These are phyloP conservation scores for Fistulifera pelliculosa DNA, from an alignment of 108 stramenopile genomes.

Conservation along the genomic window DNA sequence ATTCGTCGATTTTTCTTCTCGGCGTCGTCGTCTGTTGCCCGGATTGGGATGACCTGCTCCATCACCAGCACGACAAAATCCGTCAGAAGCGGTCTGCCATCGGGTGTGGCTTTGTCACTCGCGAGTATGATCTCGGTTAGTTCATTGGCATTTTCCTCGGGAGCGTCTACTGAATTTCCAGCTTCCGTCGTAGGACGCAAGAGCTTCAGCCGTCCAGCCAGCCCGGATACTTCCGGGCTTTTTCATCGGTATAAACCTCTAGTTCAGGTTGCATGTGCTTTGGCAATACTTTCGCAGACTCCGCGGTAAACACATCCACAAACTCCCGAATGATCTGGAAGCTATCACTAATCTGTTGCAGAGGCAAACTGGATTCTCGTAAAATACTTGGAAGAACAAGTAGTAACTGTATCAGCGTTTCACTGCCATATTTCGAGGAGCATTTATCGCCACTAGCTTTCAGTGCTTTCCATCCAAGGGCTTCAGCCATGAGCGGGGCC, in stretches of 20 bases:
- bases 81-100: slow-evolving; percentile 12
- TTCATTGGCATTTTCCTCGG: not conserved
- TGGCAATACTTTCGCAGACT: slow-evolving; percentile 12
- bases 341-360: slow-evolving; percentile 17
- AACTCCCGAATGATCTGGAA: slow-evolving; percentile 19
- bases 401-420: slow-evolving; percentile 28
- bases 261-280: slow-evolving; percentile 10
- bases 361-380: slow-evolving; percentile 12
- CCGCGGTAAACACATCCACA: slow-evolving; percentile 14
- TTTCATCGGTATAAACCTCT: slow-evolving; percentile 26
- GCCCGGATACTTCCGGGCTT: slow-evolving; percentile 1
- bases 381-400: slow-evolving; percentile 29
- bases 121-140: slow-evolving; percentile 1
- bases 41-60: slow-evolving; percentile 23
- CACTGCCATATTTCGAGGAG: slow-evolving; percentile 2
- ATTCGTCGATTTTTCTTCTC: slow-evolving; percentile 18
- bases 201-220: slow-evolving; percentile 8
- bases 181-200: slow-evolving; percentile 1
- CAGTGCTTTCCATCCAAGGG: not conserved
- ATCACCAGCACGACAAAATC: slow-evolving; percentile 30
- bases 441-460: not conserved
- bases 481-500: slow-evolving; percentile 2
- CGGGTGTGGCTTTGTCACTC: slow-evolving; percentile 10
- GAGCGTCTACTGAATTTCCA: too few relatives aligned
- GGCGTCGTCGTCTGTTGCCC: slow-evolving; percentile 23